phyloP scores from a whole-genome alignment of 495 filamentous ascomycete genomes.

The Trichoderma reesei region DNA sequence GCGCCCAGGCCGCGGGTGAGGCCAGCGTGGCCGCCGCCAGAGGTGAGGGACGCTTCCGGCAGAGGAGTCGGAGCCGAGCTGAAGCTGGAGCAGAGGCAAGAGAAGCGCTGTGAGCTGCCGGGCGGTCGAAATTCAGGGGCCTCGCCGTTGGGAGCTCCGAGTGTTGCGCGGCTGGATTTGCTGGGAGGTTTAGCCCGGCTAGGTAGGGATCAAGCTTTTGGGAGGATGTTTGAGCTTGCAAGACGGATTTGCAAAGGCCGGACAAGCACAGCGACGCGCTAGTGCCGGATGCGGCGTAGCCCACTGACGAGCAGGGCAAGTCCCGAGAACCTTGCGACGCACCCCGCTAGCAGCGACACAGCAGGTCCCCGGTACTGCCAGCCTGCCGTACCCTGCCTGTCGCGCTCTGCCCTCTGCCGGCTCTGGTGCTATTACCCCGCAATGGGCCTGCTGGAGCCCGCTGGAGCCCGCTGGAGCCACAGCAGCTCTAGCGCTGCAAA shows the following conservation, averaged over 20 bases:
- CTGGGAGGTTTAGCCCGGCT: neutral
- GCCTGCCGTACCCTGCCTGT: neutral
- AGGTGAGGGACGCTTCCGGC: neutral
- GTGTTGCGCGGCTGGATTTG: neutral
- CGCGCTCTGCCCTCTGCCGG: neutral
- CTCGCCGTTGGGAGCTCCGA: neutral
- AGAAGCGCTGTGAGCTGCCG: no score
- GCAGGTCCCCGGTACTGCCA: neutral
- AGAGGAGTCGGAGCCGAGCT: neutral
- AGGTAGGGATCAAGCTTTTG: neutral
- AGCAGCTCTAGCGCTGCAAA: neutral
- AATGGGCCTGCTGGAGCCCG: conserved; percentile 1
- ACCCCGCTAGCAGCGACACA: neutral
- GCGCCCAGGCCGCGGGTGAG: neutral
- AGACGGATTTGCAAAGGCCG: neutral
- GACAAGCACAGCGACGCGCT: neutral
- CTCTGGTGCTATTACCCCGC: neutral
- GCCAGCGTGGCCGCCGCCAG: neutral
- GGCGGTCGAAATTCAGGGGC: neutral
- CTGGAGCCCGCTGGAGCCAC: conserved; percentile 2
- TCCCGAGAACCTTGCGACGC: neutral
- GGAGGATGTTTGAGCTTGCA: neutral
- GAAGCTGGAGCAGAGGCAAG: neutral
- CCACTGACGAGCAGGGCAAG: neutral
- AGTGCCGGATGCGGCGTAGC: neutral